phyloP scores from a whole-genome alignment of 768 basidiomycete genomes.

The Podaxis sp. region DNA sequence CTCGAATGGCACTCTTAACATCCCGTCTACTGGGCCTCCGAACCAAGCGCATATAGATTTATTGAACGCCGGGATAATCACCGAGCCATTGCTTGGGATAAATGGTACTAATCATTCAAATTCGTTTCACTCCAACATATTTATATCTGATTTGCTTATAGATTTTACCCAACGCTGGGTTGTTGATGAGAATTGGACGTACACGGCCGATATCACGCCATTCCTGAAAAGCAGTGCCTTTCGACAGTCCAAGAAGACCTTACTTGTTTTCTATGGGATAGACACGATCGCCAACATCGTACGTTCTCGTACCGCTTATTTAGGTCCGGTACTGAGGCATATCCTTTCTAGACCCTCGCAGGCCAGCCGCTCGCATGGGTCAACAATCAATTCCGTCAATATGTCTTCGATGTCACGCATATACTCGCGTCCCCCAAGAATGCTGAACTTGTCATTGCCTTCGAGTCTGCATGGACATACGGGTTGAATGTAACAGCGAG shows the following conservation, averaged over 20 bases:
- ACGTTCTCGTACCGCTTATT: constrained; percentile 15
- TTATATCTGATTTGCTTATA: constrained; percentile 16
- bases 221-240: constrained; percentile 28
- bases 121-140: background rate
- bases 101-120: constrained; percentile 38
- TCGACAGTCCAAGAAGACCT: constrained; percentile 25
- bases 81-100: constrained; percentile 50
- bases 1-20: constrained; percentile 50
- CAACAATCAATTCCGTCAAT: constrained; percentile 56
- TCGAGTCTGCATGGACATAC: constrained; percentile 55
- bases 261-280: constrained; percentile 55
- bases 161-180: constrained; percentile 59
- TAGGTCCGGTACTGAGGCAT: background rate
- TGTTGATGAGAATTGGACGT: constrained; percentile 56
- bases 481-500: constrained; percentile 50
- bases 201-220: constrained; percentile 51
- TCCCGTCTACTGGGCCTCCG: constrained; percentile 51
- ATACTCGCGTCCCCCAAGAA: constrained; percentile 33
- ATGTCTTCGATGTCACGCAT: constrained; percentile 48
- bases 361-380: constrained; percentile 56
- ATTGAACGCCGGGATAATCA: constrained; percentile 48
- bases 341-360: constrained; percentile 39
- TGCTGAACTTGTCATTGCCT: constrained; percentile 45
- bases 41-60: constrained; percentile 52
- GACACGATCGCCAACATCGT: constrained; percentile 59